Conservation (phyloP, 768 basidiomycete species). For the Russula compacta region DNA sequence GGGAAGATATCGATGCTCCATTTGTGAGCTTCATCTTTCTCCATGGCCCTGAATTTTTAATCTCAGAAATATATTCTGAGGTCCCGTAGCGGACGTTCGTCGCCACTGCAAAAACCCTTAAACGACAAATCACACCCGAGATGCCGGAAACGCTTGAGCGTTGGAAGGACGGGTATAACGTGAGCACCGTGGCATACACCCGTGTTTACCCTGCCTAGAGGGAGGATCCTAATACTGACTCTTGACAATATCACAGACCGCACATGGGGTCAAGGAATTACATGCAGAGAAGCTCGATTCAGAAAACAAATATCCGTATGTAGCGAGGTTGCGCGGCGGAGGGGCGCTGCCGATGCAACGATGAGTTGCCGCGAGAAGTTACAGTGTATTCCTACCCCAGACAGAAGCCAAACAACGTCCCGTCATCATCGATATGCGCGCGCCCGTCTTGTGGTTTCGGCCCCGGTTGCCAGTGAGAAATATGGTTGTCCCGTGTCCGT, state of each 20-base stretch:
- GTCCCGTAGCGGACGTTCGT: slow-evolving; percentile 68
- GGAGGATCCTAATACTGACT: not conserved
- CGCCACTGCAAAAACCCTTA: slow-evolving; percentile 58
- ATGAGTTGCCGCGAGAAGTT: not conserved
- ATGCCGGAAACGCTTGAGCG: slow-evolving; percentile 57
- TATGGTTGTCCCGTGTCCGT: not conserved
- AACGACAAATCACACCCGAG: slow-evolving; percentile 81
- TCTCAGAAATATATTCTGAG: slow-evolving; percentile 31
- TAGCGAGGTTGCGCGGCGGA: not conserved
- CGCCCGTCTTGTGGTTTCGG: not conserved
- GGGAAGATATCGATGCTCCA: slow-evolving; percentile 67
- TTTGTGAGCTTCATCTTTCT: slow-evolving; percentile 44
- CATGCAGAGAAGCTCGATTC: not conserved
- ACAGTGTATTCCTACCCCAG: not conserved
- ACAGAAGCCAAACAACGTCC: not conserved
- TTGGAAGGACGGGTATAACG: slow-evolving; percentile 42
- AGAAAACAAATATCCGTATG: not conserved
- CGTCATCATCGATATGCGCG: not conserved
- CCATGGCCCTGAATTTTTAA: no score
- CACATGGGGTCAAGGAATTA: not conserved
- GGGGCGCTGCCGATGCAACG: not conserved
- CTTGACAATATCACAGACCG: not conserved
- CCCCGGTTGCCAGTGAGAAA: not conserved
- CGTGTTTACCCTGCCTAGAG: not conserved
- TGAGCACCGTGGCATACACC: not conserved